These are phyloP conservation scores for Cystobasidium slooffiae DNA, from an alignment of 1,284 basidiomycete species.

Conservation along the genomic window DNA sequence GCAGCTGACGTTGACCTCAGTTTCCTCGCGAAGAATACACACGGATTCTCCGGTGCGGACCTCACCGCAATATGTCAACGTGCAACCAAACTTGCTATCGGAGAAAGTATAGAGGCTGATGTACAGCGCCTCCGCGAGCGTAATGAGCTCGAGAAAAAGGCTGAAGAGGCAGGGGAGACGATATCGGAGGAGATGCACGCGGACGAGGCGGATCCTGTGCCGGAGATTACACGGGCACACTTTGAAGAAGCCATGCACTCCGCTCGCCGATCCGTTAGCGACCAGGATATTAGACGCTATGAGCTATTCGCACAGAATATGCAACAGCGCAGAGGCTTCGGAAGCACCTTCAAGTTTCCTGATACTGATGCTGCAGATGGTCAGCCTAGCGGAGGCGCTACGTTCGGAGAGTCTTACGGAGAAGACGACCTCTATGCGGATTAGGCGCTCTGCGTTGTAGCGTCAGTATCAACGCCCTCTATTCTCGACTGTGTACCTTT, in stretches of 20 bases:
- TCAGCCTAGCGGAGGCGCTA: slow-evolving; percentile 64
- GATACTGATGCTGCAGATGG: slow-evolving; percentile 65
- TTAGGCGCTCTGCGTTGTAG: neutral
- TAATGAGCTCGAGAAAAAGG: slow-evolving; percentile 76
- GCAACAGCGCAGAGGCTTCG: slow-evolving; percentile 74
- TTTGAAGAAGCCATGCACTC: slow-evolving; percentile 98
- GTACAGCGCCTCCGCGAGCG: slow-evolving; percentile 79
- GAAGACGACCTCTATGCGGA: slow-evolving; percentile 85
- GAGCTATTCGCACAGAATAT: slow-evolving; percentile 61
- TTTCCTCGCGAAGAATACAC: slow-evolving; percentile 91
- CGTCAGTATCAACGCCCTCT: too few species aligned
- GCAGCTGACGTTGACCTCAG: slow-evolving; percentile 78
- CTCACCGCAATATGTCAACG: slow-evolving; percentile 98
- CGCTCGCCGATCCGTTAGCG: slow-evolving; percentile 58
- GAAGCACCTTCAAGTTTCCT: slow-evolving; percentile 95
- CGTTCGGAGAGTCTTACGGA: slow-evolving; percentile 70
- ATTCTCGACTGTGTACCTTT: too few species aligned
- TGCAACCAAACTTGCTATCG: slow-evolving; percentile 93
- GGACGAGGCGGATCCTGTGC: slow-evolving; percentile 84
- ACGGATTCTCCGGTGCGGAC: slow-evolving; percentile 99
- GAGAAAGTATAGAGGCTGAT: slow-evolving; percentile 92
- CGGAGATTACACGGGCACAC: slow-evolving; percentile 89
- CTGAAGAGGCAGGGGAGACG: slow-evolving; percentile 63
- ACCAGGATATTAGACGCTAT: slow-evolving; percentile 88
- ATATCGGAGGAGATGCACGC: slow-evolving; percentile 58